A percentile compares a stretch with the other conserved stretches of the same genome.
Evolutionary conservation across 352 stramenopile species (phyloP).

Genomic region (Globisporangium acanthophoron): DNA sequence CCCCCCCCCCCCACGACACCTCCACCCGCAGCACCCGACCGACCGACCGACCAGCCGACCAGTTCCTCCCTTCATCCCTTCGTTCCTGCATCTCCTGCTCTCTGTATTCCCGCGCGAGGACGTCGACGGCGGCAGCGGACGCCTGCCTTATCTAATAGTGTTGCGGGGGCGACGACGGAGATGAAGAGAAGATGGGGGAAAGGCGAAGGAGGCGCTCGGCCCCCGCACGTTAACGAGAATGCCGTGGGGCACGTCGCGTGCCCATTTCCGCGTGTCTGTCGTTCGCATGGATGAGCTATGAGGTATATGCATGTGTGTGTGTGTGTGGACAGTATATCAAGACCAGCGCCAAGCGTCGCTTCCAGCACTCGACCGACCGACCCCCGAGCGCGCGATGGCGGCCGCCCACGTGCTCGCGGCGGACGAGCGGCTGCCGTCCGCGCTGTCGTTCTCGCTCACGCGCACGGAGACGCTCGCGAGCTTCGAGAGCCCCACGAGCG

Average conservation of each 20-base stretch:
- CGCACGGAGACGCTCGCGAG: slow-evolving; percentile 6
- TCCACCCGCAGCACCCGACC: too few relatives aligned
- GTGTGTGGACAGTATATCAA: too few relatives aligned
- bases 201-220: too few relatives aligned
- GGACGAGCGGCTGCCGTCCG: slow-evolving; percentile 4
- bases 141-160: neutral
- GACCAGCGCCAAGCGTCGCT: neutral
- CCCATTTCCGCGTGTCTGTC: neutral
- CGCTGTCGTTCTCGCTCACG: slow-evolving; percentile 7
- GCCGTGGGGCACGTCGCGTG: neutral
- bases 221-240: too few relatives aligned
- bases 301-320: too few relatives aligned
- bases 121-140: neutral
- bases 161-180: neutral
- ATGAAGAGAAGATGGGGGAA: too few relatives aligned
- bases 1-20: too few relatives aligned
- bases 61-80: neutral
- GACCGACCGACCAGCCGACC: neutral
- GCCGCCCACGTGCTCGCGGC: neutral
- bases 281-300: too few relatives aligned
- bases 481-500: neutral
- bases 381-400: neutral
- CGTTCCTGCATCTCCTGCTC: neutral
- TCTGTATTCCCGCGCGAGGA: neutral
- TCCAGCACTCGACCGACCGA: too few relatives aligned